Evolutionary conservation across 225 moss, liverwort and hornwort genomes (phyloP).

Genomic region (Asterella californica): DNA sequence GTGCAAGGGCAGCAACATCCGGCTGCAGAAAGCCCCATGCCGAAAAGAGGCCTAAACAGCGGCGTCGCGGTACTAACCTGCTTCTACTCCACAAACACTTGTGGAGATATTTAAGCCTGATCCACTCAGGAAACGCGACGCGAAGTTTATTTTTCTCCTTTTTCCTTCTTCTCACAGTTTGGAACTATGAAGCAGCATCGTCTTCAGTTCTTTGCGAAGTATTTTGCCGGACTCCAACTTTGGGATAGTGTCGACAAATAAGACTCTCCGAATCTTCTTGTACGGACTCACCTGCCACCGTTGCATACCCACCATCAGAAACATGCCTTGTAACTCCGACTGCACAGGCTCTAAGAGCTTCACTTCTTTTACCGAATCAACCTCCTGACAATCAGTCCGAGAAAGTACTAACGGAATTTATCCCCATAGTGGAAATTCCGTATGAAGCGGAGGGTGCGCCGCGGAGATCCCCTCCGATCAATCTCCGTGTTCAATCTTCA

Average conservation of each 20-base stretch:
- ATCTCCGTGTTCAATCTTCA: no score
- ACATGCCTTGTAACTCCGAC: not conserved
- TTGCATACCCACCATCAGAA: not conserved
- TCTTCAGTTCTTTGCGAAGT: constrained; percentile 30
- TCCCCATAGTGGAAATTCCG: no score
- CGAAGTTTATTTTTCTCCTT: no score
- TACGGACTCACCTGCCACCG: constrained; percentile 36
- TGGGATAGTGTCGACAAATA: constrained; percentile 37
- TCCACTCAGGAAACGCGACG: no score
- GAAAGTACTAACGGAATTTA: no score
- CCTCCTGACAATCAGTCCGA: not conserved
- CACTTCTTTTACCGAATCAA: not conserved
- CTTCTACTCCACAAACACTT: no score
- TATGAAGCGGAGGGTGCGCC: no score
- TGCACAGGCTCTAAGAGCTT: not conserved
- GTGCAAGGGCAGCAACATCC: no score
- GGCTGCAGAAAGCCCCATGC: no score
- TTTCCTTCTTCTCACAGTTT: constrained; percentile 24
- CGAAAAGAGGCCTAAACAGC: no score
- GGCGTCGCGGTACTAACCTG: no score
- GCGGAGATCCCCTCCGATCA: no score
- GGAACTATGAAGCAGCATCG: constrained; percentile 9
- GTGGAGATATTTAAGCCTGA: not conserved
- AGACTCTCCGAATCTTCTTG: constrained; percentile 42
- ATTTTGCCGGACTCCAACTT: constrained; percentile 39